A percentile compares a stretch with the other conserved stretches of the same genome.
Conservation (phyloP, 2,329 filamentous ascomycete genomes). For the Torrubiella hemipterigena region DNA sequence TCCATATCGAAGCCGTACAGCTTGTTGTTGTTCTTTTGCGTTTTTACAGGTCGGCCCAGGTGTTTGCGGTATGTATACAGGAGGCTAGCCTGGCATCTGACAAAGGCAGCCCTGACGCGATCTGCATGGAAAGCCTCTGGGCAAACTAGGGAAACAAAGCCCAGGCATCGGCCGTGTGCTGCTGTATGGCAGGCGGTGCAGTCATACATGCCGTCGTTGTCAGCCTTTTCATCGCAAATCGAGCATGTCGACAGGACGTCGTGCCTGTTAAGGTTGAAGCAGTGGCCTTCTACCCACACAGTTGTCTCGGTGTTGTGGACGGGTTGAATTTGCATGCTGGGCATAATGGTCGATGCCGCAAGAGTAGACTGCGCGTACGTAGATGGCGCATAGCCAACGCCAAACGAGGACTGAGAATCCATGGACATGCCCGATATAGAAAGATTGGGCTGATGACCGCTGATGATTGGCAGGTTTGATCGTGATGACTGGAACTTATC, state of each 20-base stretch:
- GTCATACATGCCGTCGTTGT: conserved; percentile 61
- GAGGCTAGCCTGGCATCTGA: conserved; percentile 52
- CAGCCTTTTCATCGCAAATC: conserved; percentile 64
- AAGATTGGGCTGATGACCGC: conserved; percentile 46
- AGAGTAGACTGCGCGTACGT: conserved; percentile 79
- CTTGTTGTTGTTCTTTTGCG: conserved; percentile 49
- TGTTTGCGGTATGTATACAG: conserved; percentile 56
- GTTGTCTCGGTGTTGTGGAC: conserved; percentile 68
- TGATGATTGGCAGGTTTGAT: conserved; percentile 63
- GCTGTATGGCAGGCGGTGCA: conserved; percentile 53
- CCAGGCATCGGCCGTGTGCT: conserved; percentile 48
- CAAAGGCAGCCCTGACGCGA: conserved; percentile 50
- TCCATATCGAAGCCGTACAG: conserved; percentile 54
- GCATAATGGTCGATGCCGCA: conserved; percentile 78
- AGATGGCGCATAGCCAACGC: conserved; percentile 64
- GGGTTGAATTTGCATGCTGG: conserved; percentile 67
- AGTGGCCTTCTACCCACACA: conserved; percentile 78
- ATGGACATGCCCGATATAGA: conserved; percentile 49
- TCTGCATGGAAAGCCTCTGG: conserved; percentile 50
- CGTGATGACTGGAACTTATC: conserved; percentile 57
- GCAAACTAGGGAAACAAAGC: conserved; percentile 51
- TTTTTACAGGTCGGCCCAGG: conserved; percentile 44
- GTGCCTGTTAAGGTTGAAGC: conserved; percentile 51
- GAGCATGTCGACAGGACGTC: conserved; percentile 54
- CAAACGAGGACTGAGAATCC: conserved; percentile 60